Evolutionary conservation across 495 filamentous ascomycete genomes (phyloP), one percentile per base, ranked within the genome.

Genomic region (Penicillium argentinense): DNA sequence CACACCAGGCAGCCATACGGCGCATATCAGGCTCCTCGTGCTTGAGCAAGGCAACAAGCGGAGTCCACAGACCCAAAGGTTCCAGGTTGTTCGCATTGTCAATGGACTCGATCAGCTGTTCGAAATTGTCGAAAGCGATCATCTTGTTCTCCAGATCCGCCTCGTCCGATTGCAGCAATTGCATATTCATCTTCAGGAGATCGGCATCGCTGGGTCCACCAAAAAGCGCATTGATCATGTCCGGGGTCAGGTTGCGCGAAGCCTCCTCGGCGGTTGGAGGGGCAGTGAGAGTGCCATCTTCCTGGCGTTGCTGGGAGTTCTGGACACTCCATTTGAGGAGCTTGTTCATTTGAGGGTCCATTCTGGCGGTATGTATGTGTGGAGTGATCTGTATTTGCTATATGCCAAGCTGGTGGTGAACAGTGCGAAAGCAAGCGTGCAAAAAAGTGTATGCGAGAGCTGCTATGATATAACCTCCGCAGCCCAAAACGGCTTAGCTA

Each of bases 31-130:
- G 54, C 54, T 96, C 87, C 22, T 78, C 72, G 48, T 84, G 75
- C 33, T 72, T 60, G 13, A 98, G 75, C 29, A 88, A 76, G 2
- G 68, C 56, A 5, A 96, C 72, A 37, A 98, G 69, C 14, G 88
- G 88, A 5, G 78, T 75, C 93, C 93, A 98, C 37, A 97, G 70
- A 5, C 77, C 78, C 12, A 96, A 71, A 5, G 78, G 77, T 36
- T 83, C 84, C 42, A 96, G 73, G 64, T 96, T 91, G 73, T 96
- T 97, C 36, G 93, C 91, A 68, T 97, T 98, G 73, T 98, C 93
- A 49, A 97, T 79, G 28, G 74, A 78, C 72, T 96, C 93, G 54
- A 97, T 83, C 29, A 97, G 72, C 63, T 95, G 86, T 71, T 97
- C 91, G 40, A 97, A 87, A 72, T 97, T 95, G 77, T 98, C 93